Evolutionary conservation across 2,329 filamentous ascomycete species (phyloP).

Genomic region (Bertia moriformis): DNA sequence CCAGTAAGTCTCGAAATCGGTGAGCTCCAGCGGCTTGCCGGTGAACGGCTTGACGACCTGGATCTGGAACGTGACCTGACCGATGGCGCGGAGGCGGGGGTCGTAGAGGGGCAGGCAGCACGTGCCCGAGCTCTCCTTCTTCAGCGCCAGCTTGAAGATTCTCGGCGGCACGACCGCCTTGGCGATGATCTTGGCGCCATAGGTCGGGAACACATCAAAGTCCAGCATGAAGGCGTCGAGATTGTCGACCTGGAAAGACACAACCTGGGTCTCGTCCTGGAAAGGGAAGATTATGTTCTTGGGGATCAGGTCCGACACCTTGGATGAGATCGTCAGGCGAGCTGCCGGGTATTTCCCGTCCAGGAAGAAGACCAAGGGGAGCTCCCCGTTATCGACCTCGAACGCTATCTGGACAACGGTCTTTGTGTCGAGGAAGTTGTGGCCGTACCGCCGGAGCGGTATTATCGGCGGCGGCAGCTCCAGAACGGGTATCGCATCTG

Average conservation of each 20-base stretch:
- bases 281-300: slow-evolving; percentile 91
- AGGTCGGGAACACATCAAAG: slow-evolving; percentile 94
- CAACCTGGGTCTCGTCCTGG: slow-evolving; percentile 83
- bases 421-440: slow-evolving; percentile 97
- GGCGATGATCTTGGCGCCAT: slow-evolving; percentile 92
- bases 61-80: slow-evolving; percentile 83
- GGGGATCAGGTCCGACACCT: slow-evolving; percentile 87
- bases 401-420: slow-evolving; percentile 90
- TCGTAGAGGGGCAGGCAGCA: slow-evolving; percentile 87
- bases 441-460: slow-evolving; percentile 80
- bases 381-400: slow-evolving; percentile 54
- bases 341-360: slow-evolving; percentile 92
- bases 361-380: slow-evolving; percentile 86
- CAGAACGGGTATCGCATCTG: slow-evolving; percentile 79
- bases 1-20: slow-evolving; percentile 98
- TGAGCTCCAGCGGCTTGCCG: slow-evolving; percentile 85
- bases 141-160: slow-evolving; percentile 61
- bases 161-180: slow-evolving; percentile 84
- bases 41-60: slow-evolving; percentile 95
- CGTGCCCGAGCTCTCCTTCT: slow-evolving; percentile 53
- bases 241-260: slow-evolving; percentile 93
- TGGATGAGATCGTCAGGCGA: slow-evolving; percentile 88
- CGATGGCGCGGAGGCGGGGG: slow-evolving; percentile 77
- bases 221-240: slow-evolving; percentile 86
- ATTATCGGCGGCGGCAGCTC: slow-evolving; percentile 93